phyloP scores from a whole-genome alignment of 176 grass and related monocot genomes.

The Carex littledalei region DNA sequence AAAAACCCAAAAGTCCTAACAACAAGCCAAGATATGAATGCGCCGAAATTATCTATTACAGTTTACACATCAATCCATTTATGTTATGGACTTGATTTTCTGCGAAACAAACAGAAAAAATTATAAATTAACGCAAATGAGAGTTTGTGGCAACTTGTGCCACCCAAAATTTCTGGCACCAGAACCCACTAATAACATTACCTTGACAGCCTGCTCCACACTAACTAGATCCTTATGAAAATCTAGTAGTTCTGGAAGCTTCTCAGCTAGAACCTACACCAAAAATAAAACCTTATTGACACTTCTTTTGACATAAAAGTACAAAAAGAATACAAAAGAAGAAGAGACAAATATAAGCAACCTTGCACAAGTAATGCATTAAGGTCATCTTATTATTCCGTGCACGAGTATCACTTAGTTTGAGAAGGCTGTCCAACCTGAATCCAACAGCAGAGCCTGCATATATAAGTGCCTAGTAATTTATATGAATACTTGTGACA shows the following conservation, averaged over 20 bases:
- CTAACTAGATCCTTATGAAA: slow-evolving; percentile 83
- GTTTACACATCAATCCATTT: background rate
- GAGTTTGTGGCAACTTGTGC: background rate
- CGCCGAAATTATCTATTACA: background rate
- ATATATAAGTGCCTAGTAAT: slow-evolving; percentile 3
- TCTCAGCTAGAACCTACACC: slow-evolving; percentile 80
- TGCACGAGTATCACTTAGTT: slow-evolving; percentile 89
- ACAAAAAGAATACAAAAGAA: slow-evolving; percentile 4
- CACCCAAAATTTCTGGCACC: background rate
- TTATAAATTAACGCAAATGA: background rate
- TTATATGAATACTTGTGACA: background rate
- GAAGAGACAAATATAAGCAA: slow-evolving; percentile 25
- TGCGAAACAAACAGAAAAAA: background rate
- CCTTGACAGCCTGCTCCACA: slow-evolving; percentile 87
- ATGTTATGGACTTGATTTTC: background rate
- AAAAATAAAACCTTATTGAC: background rate
- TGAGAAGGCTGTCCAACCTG: slow-evolving; percentile 97
- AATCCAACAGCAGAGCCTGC: slow-evolving; percentile 98
- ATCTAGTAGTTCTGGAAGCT: slow-evolving; percentile 94
- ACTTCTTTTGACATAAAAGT: background rate
- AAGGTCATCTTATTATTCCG: slow-evolving; percentile 98
- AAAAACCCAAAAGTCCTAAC: background rate
- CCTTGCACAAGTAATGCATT: slow-evolving; percentile 99
- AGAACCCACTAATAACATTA: slow-evolving; percentile 17
- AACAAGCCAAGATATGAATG: background rate